Base-by-base conservation (phyloP, 352 stramenopile species). In the Hyaloperonospora arabidopsidis region DNA sequence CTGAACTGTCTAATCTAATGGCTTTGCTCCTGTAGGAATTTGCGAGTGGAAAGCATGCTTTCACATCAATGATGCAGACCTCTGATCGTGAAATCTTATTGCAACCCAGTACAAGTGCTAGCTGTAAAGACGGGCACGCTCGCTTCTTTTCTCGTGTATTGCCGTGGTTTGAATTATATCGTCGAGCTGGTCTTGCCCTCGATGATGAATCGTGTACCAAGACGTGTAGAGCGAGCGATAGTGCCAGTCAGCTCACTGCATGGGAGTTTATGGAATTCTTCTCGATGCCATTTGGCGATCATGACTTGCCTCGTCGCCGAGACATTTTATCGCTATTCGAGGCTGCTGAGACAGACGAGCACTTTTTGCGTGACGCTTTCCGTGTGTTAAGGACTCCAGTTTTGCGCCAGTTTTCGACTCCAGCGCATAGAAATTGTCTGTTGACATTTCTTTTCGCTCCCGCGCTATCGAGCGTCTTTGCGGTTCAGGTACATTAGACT, bases 261-360 rank as follows among this genome's bases (percentile, higher is more conserved):
- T 86, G 70, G 70, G 72, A 80, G 46, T 93, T 93, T 52, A 70
- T 89, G 51, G 77, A 87, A 49, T 86, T 75, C 38, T 91, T 93
- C 49, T 87, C 79, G 2, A 86, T 87, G 71, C 82, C 82, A 17
- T 89, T 89, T 50, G 78, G 44, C 28, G 72, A 89, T 48, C 63
- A 67, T 22, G 70, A 86, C 28, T 65, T 87, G 0, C 74, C 76
- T 52, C 64, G 69, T 25, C 65, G 75, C 17, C 72, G 76, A 13
- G 78, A 86, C 44, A 77, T 90, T 45, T 43, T 90, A 10, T 67
- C 77, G 32, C 60, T 89, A 0, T 84, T 79, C 47, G 79, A 87
- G 46, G 57, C 74, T 52, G 64, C 65, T 17, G 74, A 86, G n/a
- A 76, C 51, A 43, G 71, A 68, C 23, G 74, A 88, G 13, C 71